A percentile compares a stretch with the other conserved stretches of the same genome.
These are phyloP conservation scores for Phalaenopsis aphrodite DNA, from an alignment of 106 monocot species.

Conservation along the genomic window DNA sequence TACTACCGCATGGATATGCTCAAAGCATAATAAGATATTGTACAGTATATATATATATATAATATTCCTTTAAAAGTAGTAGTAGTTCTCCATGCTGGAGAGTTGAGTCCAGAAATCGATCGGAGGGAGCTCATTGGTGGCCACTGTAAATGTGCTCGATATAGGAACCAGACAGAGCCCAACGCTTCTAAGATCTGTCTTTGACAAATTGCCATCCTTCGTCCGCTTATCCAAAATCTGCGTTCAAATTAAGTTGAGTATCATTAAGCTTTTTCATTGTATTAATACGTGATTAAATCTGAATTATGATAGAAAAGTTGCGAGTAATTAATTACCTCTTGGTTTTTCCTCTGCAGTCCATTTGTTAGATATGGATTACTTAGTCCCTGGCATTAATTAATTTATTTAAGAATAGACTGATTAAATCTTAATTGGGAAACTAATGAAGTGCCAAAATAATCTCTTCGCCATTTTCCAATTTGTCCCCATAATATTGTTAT, in stretches of 20 bases:
- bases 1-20: too few species aligned
- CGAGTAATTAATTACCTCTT: conserved; percentile 17
- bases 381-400: conserved; percentile 10
- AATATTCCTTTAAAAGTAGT: too few species aligned
- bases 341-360: conserved; percentile 21
- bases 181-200: conserved; percentile 45
- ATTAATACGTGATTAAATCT: too few species aligned
- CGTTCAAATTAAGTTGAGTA: not conserved
- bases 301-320: not conserved
- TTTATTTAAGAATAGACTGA: not conserved
- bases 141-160: conserved; percentile 43
- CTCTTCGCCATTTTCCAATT: too few species aligned
- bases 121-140: conserved; percentile 25
- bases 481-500: too few species aligned
- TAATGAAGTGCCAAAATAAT: too few species aligned
- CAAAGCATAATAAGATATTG: too few species aligned
- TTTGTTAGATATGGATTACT: conserved; percentile 35
- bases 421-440: too few species aligned
- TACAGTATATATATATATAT: too few species aligned
- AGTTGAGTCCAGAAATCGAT: conserved; percentile 64
- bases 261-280: too few species aligned
- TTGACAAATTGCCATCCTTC: conserved; percentile 13
- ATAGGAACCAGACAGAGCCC: conserved; percentile 66
- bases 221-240: conserved; percentile 31
- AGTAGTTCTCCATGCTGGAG: conserved; percentile 9